phyloP scores from a whole-genome alignment of 2,329 filamentous ascomycete genomes.

The Talaromyces sp. region DNA sequence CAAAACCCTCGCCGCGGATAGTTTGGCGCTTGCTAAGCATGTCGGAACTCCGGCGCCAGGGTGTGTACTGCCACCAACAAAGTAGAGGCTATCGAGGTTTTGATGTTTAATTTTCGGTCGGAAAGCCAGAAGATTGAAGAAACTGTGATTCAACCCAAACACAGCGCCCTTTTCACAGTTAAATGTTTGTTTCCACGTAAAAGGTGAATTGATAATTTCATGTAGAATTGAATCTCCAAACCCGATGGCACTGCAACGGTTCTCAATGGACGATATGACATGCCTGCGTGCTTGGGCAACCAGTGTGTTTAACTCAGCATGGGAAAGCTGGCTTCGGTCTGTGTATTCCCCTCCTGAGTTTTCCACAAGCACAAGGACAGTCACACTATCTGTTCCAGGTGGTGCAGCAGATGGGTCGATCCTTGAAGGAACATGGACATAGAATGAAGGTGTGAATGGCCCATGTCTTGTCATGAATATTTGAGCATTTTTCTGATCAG shows the following conservation, averaged over 20 bases:
- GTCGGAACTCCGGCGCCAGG: conserved; percentile 77
- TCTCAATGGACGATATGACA: too few species aligned
- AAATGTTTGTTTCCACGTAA: conserved; percentile 67
- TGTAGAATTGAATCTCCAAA: too few species aligned
- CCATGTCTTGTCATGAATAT: conserved; percentile 66
- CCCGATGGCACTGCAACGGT: too few species aligned
- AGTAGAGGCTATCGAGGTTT: conserved; percentile 54
- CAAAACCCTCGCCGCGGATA: too few species aligned
- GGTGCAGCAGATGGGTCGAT: conserved; percentile 71
- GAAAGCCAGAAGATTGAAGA: conserved; percentile 56
- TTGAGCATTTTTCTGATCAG: conserved; percentile 71
- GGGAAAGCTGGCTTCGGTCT: too few species aligned
- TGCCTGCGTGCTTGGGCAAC: too few species aligned
- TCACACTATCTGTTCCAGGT: conserved; percentile 63
- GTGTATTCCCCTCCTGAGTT: conserved; percentile 51
- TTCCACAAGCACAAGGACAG: conserved; percentile 72
- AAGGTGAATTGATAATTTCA: conserved; percentile 68
- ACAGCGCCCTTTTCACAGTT: conserved; percentile 77
- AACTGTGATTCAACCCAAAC: conserved; percentile 71
- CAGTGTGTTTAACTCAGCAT: too few species aligned
- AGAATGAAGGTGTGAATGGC: conserved; percentile 79
- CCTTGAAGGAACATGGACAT: conserved; percentile 74
- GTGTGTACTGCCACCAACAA: conserved; percentile 75
- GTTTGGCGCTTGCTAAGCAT: conserved; percentile 18
- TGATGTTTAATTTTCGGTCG: conserved; percentile 35